Base-by-base conservation (phyloP, 106 monocot genomes). In the Gastrodia elata region DNA sequence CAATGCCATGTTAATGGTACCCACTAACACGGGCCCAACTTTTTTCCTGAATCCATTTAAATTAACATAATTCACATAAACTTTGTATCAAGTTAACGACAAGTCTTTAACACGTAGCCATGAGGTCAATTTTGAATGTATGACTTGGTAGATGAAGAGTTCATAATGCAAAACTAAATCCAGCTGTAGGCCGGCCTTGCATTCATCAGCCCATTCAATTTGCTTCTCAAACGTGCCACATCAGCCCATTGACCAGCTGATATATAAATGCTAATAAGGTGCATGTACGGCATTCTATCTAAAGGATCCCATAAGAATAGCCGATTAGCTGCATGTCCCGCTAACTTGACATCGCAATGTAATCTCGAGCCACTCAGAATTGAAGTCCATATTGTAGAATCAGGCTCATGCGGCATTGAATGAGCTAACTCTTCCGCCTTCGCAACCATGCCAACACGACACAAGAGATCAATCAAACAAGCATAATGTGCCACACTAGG, bases 401-500 rank as follows among this genome's bases (percentile, higher is more conserved):
- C 89, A 34, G 85, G 79, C 39, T 78, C 55, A 72, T 72, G 76
- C 46, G 85, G 87, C 87, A 91, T 83, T 48, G 80, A 81, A 18
- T 67, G 41, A 74, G 75, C 72, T 39, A 83, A 68, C 8, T 22
- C 26, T 57, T 74, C 74, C 30, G 89, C 85, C 59, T 79, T 32
- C 76, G 86, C 74, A 20, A 72, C 22, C 72, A 77, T 77, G 20
- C 87, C 82, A 42, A 72, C 75, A 6, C 87, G 44, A 75, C 85
- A 81, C 15, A 86, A 58, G 58, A 91, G 87, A 77, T 91, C 83
- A 44, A 87, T 38, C 70, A 91, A 75, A 43, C 91, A 88, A 36
- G 83, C 75, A 80, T 83, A 91, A 76, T 91, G 91, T 32, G 24
- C 75, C 55, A 86, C 38, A 6, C 24, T 61, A 24, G 91, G 88